Evolutionary conservation across 371 early-diverging fungal genomes (phyloP).

Genomic region (Basidiobolus meristosporus): DNA sequence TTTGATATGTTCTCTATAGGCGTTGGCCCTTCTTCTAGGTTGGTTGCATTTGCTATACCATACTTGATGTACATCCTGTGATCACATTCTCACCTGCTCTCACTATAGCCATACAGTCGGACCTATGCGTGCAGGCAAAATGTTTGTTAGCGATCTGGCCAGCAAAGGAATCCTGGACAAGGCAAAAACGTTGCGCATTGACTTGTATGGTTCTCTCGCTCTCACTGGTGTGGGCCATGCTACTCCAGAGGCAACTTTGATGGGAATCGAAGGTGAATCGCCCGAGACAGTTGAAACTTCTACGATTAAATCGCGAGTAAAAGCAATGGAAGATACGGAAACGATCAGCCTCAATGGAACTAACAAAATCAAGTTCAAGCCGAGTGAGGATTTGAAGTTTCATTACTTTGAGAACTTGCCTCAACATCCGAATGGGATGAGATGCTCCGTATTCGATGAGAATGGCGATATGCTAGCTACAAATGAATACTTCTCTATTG

Average conservation of each 20-base stretch:
- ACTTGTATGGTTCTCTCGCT: slow-evolving; percentile 85
- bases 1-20: slow-evolving; percentile 93
- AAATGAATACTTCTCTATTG: slow-evolving; percentile 88
- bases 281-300: slow-evolving; percentile 78
- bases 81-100: too few relatives aligned
- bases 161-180: slow-evolving; percentile 46
- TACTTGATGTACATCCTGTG: too few relatives aligned
- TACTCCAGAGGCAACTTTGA: slow-evolving; percentile 75
- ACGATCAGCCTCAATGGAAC: slow-evolving; percentile 52
- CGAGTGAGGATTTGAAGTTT: slow-evolving; percentile 64
- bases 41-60: too few relatives aligned
- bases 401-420: slow-evolving; percentile 76
- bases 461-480: slow-evolving; percentile 68
- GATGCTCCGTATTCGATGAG: slow-evolving; percentile 69
- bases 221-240: slow-evolving; percentile 90
- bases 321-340: slow-evolving; percentile 47
- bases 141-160: slow-evolving; percentile 71
- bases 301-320: slow-evolving; percentile 50
- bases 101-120: slow-evolving; percentile 83
- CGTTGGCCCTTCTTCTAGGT: slow-evolving; percentile 87
- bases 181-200: slow-evolving; percentile 34
- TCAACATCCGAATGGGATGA: slow-evolving; percentile 91
- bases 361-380: slow-evolving; percentile 61
- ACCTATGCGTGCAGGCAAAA: slow-evolving; percentile 90
- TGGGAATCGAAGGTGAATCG: slow-evolving; percentile 81